Percentiles rank a stretch among this genome's conserved stretches.
Evolutionary conservation across 208 protist genomes (phyloP).

Genomic region (Crithidia expoeki): DNA sequence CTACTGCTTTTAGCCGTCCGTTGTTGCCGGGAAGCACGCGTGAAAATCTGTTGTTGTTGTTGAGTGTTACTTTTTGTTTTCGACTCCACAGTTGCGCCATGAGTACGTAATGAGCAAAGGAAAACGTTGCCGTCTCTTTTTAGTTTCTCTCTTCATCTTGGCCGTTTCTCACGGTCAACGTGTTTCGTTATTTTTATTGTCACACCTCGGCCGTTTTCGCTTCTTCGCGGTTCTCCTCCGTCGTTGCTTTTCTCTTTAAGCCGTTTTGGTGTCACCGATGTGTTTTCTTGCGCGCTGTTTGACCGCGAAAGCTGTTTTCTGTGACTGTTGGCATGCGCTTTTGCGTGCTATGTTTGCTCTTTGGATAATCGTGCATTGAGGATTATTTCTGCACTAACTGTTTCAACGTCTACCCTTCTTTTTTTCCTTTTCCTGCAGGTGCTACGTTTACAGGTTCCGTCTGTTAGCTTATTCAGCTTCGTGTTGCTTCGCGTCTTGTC

Average conservation of each 20-base stretch:
- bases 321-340: neutral
- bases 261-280: neutral
- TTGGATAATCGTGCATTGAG: no score
- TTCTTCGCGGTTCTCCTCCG: no score
- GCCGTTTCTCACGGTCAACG: neutral
- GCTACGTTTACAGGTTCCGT: no score
- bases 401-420: constrained; percentile 14
- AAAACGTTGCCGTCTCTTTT: constrained; percentile 2
- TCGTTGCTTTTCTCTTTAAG: neutral
- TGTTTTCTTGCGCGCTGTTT: constrained; percentile 15
- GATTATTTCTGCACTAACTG: no score
- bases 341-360: no score
- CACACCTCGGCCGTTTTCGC: no score
- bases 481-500: neutral
- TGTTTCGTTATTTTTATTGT: constrained; percentile 11
- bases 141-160: constrained; percentile 17
- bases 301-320: no score
- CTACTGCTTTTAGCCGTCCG: neutral
- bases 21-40: neutral
- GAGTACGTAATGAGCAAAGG: constrained; percentile 9
- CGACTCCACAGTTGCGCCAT: constrained; percentile 22
- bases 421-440: neutral
- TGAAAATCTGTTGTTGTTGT: neutral
- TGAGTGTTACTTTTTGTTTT: constrained; percentile 11
- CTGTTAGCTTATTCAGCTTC: no score